Base-by-base conservation (phyloP, 108 stramenopile genomes). In the Skeletonema potamos region DNA sequence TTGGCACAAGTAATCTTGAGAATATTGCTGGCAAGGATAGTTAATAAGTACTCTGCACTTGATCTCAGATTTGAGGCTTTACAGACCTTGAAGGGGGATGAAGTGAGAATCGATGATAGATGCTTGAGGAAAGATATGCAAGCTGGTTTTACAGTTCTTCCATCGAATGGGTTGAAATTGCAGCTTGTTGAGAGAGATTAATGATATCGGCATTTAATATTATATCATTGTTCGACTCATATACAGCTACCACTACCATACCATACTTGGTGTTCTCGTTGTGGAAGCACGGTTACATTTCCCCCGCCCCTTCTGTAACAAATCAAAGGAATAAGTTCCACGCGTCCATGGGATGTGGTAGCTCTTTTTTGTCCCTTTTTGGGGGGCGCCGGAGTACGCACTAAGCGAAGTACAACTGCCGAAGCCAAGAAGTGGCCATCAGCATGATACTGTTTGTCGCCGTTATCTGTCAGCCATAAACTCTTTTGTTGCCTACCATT, bases 121-220 rank as follows among this genome's bases (percentile, higher is more conserved):
- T 51, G 30, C 17, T 66, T 92, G 46, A 64, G 88, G 13, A 94
- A 94, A 68, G 96, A 96, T 56, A 96, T 97, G 96, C 94, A 97
- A 74, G 96, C 94, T 62, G 96, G 96, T 6, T 97, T 97, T 68
- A 97, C 96, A 18, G 95, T 97, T 26, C 68, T 97, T 10, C 96
- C 96, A 2, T 82, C 76, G n/a, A 92, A 90, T 27, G 96, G 96
- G 6, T 88, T 96, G 54, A 66, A 58, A 55, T 27, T 92, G 22
- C 57, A 73, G 41, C 58, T 82, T 15, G n/a, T 71, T 12, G 70
- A 71, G 24, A 71, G 70, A 28, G 43, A 13, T 18, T 28, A 51
- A 65, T 12, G 18, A 59, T 59, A 2, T 54, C 33, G 9, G 30
- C 18, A 22, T 18, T 34, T 26, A 59, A 59, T 20, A 27, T 33